A percentile compares a stretch with the other conserved stretches of the same genome.
phyloP scores from a whole-genome alignment of 495 filamentous ascomycete species.

The Beverwykella pulmonaria region DNA sequence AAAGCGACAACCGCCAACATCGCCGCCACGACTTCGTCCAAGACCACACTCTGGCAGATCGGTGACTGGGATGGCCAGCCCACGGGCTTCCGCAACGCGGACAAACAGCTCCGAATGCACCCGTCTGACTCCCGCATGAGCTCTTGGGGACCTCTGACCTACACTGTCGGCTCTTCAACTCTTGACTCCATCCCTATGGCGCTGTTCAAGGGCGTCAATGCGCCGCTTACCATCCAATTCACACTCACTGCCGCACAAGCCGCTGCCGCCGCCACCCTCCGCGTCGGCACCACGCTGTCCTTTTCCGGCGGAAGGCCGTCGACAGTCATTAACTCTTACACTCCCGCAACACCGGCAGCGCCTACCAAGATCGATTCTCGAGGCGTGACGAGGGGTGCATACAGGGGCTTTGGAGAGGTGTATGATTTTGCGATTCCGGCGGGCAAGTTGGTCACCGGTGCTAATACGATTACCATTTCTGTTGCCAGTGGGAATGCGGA shows the following conservation, averaged over 20 bases:
- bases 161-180: conserved; percentile 58
- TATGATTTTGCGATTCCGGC: conserved; percentile 60
- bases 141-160: conserved; percentile 60
- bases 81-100: conserved; percentile 67
- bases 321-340: conserved; percentile 56
- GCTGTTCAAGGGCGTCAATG: conserved; percentile 63
- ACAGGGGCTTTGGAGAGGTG: conserved; percentile 63
- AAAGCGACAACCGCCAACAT: conserved; percentile 57
- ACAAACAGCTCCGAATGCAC: conserved; percentile 67
- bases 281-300: conserved; percentile 65
- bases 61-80: conserved; percentile 67
- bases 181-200: conserved; percentile 66
- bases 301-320: conserved; percentile 60
- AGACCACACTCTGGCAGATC: conserved; percentile 63
- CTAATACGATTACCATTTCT: conserved; percentile 65
- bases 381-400: conserved; percentile 66
- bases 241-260: conserved; percentile 55
- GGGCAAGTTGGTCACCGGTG: conserved; percentile 59
- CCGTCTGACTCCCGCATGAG: conserved; percentile 65
- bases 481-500: conserved; percentile 63
- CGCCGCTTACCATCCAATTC: conserved; percentile 64
- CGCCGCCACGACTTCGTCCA: conserved; percentile 50
- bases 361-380: conserved; percentile 66
- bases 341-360: conserved; percentile 52
- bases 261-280: conserved; percentile 56